phyloP scores from a whole-genome alignment of 1,284 basidiomycete genomes.

The Rhodotorula mucilaginosa region DNA sequence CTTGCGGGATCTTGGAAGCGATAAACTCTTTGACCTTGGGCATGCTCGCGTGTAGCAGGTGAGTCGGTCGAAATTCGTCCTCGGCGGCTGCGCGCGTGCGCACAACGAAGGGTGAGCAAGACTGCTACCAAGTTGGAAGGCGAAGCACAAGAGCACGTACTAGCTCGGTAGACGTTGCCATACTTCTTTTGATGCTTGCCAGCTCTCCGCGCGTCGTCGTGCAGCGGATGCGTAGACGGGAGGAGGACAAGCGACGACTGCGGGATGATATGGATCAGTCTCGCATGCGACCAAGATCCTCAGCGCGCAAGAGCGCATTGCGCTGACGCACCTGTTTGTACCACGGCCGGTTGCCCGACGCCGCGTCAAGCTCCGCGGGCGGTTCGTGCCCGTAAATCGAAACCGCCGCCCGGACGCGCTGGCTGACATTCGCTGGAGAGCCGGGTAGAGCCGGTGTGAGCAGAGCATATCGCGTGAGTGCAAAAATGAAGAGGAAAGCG shows the following conservation, averaged over 20 bases:
- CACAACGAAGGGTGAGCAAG: background rate
- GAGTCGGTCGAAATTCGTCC: slow-evolving; percentile 37
- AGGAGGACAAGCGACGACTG: slow-evolving; percentile 37
- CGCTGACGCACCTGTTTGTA: slow-evolving; percentile 32
- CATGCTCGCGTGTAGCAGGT: slow-evolving; percentile 34
- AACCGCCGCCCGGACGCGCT: slow-evolving; percentile 30
- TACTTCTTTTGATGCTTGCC: slow-evolving; percentile 40
- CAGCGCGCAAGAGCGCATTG: no score
- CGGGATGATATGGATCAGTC: no score
- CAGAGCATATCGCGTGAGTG: background rate
- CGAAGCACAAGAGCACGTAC: slow-evolving; percentile 6
- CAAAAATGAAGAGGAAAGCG: background rate
- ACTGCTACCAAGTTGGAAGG: background rate
- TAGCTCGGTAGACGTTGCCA: slow-evolving; percentile 35
- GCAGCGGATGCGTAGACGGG: slow-evolving; percentile 33
- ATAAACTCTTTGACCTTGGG: slow-evolving; percentile 38
- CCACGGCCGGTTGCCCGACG: slow-evolving; percentile 29
- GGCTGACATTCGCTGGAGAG: slow-evolving; percentile 1
- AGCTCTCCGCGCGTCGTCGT: slow-evolving; percentile 34
- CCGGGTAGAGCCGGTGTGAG: no score
- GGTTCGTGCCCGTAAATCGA: slow-evolving; percentile 38
- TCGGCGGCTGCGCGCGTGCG: slow-evolving; percentile 20
- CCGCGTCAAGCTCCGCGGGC: slow-evolving; percentile 32
- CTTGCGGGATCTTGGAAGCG: slow-evolving; percentile 16
- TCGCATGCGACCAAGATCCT: no score